phyloP scores from a whole-genome alignment of 495 filamentous ascomycete species.

The Aspergillus wentii region DNA sequence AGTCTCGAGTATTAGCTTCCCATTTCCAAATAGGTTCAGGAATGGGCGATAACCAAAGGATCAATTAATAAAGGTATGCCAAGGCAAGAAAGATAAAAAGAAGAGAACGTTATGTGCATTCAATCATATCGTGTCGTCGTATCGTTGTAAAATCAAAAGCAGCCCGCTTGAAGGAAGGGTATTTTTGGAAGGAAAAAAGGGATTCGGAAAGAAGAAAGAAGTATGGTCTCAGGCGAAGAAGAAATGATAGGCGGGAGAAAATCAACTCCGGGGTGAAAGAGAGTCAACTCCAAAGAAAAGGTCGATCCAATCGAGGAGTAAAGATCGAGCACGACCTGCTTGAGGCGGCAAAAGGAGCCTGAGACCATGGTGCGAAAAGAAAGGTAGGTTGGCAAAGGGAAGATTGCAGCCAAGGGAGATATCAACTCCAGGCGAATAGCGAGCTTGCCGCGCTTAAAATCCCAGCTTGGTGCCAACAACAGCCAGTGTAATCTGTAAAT shows the following conservation, averaged over 20 bases:
- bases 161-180: too few species aligned
- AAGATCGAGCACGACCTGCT: constrained; percentile 2
- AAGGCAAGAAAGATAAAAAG: constrained; percentile 4
- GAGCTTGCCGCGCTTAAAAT: constrained; percentile 23
- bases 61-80: constrained; percentile 15
- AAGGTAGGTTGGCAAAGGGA: constrained; percentile 1
- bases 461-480: constrained; percentile 49
- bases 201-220: constrained; percentile 1
- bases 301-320: too few species aligned
- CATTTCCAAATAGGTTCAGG: too few species aligned
- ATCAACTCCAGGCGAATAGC: constrained; percentile 2
- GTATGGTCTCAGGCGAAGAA: background rate
- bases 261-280: background rate
- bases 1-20: too few species aligned
- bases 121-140: constrained; percentile 33
- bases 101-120: constrained; percentile 25
- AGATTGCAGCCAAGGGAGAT: constrained; percentile 1
- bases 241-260: background rate
- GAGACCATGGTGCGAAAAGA: too few species aligned
- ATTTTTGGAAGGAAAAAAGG: constrained; percentile 13
- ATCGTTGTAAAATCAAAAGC: constrained; percentile 21
- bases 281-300: constrained; percentile 8
- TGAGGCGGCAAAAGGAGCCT: constrained; percentile 2
- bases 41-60: too few species aligned
- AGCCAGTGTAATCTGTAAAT: constrained; percentile 48